Conservation (phyloP, 2,329 filamentous ascomycete species). For the Microcera coccophila region DNA sequence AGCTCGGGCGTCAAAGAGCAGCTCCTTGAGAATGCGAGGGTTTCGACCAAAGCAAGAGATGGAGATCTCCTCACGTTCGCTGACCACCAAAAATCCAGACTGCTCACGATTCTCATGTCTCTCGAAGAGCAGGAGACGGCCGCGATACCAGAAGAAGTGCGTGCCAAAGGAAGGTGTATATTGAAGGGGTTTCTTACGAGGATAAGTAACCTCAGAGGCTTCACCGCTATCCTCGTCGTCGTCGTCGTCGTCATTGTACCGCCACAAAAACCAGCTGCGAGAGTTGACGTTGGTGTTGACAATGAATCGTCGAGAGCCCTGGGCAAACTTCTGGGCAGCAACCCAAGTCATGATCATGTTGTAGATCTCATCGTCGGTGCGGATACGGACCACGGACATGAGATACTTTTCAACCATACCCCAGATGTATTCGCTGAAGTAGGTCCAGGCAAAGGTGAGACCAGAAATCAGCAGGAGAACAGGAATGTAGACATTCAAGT, state of each 20-base stretch:
- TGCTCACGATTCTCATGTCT: conserved; percentile 48
- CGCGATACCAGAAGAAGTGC: conserved; percentile 66
- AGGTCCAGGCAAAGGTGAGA: conserved; percentile 50
- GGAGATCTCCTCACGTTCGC: conserved; percentile 55
- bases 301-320: conserved; percentile 57
- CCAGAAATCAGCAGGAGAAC: conserved; percentile 49
- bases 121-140: conserved; percentile 54
- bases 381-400: conserved; percentile 63
- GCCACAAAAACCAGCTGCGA: conserved; percentile 47
- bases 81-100: conserved; percentile 37
- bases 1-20: conserved; percentile 56
- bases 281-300: conserved; percentile 60
- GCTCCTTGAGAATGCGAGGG: conserved; percentile 57
- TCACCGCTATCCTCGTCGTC: conserved; percentile 40
- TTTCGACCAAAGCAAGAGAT: conserved; percentile 60
- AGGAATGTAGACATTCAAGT: conserved; percentile 61
- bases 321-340: conserved; percentile 57
- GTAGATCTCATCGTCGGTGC: conserved; percentile 68
- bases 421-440: conserved; percentile 48
- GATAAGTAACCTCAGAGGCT: conserved; percentile 22
- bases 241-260: conserved; percentile 43
- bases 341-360: conserved; percentile 71
- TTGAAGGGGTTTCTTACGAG: conserved; percentile 46
- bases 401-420: conserved; percentile 49
- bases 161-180: conserved; percentile 66